Evolutionary conservation across 2,329 filamentous ascomycete species (phyloP).

Genomic region (Periconia digitata): DNA sequence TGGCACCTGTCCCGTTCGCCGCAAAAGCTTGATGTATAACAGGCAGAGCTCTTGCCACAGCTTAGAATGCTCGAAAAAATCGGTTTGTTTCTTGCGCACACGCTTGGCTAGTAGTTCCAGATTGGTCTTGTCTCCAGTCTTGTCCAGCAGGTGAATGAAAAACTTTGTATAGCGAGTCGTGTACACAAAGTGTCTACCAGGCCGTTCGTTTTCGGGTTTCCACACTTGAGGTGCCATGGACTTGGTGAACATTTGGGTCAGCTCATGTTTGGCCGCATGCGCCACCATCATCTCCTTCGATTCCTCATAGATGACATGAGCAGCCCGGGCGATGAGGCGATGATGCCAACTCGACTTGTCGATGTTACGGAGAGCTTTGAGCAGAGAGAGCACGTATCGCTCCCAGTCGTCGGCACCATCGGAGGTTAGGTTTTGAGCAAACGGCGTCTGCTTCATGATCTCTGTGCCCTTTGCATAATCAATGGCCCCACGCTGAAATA

Average conservation of each 20-base stretch:
- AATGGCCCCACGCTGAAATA: slow-evolving; percentile 60
- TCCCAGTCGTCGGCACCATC: slow-evolving; percentile 58
- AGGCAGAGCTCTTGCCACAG: slow-evolving; percentile 64
- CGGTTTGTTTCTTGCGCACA: slow-evolving; percentile 77
- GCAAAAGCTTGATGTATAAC: slow-evolving; percentile 61
- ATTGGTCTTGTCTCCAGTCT: slow-evolving; percentile 72
- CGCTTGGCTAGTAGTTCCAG: slow-evolving; percentile 78
- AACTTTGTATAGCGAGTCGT: slow-evolving; percentile 84
- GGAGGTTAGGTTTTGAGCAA: slow-evolving; percentile 55
- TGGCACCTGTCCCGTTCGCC: slow-evolving; percentile 57
- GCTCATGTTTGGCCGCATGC: slow-evolving; percentile 70
- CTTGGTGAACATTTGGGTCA: slow-evolving; percentile 90
- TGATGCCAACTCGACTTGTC: slow-evolving; percentile 97
- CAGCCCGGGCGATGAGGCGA: slow-evolving; percentile 77
- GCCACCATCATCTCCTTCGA: slow-evolving; percentile 54
- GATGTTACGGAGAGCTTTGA: slow-evolving; percentile 63
- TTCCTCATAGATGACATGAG: slow-evolving; percentile 63
- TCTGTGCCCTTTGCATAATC: slow-evolving; percentile 51
- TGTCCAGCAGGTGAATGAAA: slow-evolving; percentile 72
- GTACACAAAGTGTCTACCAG: slow-evolving; percentile 89
- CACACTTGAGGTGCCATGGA: slow-evolving; percentile 94
- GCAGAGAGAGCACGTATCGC: slow-evolving; percentile 63
- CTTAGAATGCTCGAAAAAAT: slow-evolving; percentile 65
- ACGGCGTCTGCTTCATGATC: slow-evolving; percentile 56
- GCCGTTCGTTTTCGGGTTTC: slow-evolving; percentile 84